Evolutionary conservation across 441 rosid genomes (phyloP), one percentile per base, ranked within the genome.

Genomic region (Arabidopsis lyrata): DNA sequence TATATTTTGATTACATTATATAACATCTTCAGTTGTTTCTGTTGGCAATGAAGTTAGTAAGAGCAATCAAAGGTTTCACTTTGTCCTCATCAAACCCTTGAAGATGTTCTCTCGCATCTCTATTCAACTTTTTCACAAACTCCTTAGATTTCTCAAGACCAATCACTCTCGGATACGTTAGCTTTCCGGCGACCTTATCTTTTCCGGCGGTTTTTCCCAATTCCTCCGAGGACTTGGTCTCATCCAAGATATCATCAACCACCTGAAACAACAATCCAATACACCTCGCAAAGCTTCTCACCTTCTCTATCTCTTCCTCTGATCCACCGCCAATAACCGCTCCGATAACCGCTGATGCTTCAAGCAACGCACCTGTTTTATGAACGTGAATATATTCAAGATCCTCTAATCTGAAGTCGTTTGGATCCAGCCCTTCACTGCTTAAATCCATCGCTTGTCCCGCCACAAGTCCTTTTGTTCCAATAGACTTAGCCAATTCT

Each of bases 131-230:
- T 55, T 77, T 82, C 0, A 97, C 93, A 22, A 94, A 86, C 32
- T 86, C 87, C 75, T 80, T 81, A 0, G 97, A 86, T 56, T 88
- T 83, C 79, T 92, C 93, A 13, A 95, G 66, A n/a, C 99, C 99
- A 77, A 95, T 42, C 11, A 95, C 74, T 79, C 86, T 94, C 0
- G 99, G 97, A 72, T 90, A 95, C 0, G 99, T 93, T 13, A 73
- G 74, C 61, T 93, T 93, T 71, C 87, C 88, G 1, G 85, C 87
- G 52, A 85, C 67, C 80, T 84, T 55, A 75, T 90, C 97, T 73
- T 93, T 93, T 10, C 98, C 97, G 0, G 98, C 94, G 8, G 98
- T 91, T 79, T 91, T 91, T 13, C 97, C 98, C 63, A 93, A 52
- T 64, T 93, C 97, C 22, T 81, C 60, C 3, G 93, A 88, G 1